Evolutionary conservation across 768 basidiomycete species (phyloP).

Genomic region (Auriscalpium orientale): DNA sequence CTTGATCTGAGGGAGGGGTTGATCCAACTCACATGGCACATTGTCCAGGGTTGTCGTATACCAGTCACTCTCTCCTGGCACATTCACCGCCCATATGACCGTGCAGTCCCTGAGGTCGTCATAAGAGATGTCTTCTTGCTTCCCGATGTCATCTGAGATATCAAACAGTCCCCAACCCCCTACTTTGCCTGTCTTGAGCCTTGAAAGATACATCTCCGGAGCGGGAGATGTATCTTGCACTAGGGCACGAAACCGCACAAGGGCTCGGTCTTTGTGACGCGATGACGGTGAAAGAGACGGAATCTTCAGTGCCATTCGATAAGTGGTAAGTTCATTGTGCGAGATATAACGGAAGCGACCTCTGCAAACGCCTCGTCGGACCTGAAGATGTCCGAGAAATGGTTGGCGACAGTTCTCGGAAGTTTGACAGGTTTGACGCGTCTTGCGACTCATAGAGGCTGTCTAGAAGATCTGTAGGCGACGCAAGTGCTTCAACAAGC

Average conservation of each 20-base stretch:
- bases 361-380: slow-evolving; percentile 18
- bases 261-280: slow-evolving; percentile 37
- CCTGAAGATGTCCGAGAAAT: slow-evolving; percentile 25
- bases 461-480: slow-evolving; percentile 9
- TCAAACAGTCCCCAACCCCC: slow-evolving; percentile 72
- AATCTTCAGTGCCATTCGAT: slow-evolving; percentile 34
- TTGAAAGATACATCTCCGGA: slow-evolving; percentile 64
- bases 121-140: slow-evolving; percentile 33
- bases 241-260: slow-evolving; percentile 72
- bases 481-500: slow-evolving; percentile 12
- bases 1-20: too few relatives aligned
- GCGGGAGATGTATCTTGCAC: slow-evolving; percentile 75
- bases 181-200: slow-evolving; percentile 31
- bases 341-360: slow-evolving; percentile 12
- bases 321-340: too few relatives aligned
- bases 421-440: slow-evolving; percentile 10
- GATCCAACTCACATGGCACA: too few relatives aligned
- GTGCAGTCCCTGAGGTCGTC: slow-evolving; percentile 52
- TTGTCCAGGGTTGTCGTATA: slow-evolving; percentile 27
- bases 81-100: slow-evolving; percentile 64
- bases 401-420: slow-evolving; percentile 22
- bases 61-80: slow-evolving; percentile 67
- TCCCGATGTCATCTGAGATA: slow-evolving; percentile 18
- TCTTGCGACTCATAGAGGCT: slow-evolving; percentile 10
- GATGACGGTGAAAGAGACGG: slow-evolving; percentile 50